These are phyloP conservation scores for Mimosa pudica DNA, from an alignment of 306 rosid species.

Conservation along the genomic window DNA sequence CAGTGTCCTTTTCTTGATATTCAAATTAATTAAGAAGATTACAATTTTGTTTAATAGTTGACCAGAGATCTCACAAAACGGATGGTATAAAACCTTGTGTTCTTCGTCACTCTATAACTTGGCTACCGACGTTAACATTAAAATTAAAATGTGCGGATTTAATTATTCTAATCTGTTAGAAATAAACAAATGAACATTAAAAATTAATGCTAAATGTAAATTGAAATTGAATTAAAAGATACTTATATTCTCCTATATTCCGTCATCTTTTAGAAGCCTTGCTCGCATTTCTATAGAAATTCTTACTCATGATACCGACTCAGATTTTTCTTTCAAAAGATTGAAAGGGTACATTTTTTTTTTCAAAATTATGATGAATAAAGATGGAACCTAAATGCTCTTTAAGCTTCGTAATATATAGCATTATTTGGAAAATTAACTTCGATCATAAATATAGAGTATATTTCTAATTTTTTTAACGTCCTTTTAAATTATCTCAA, in stretches of 20 bases:
- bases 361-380: not conserved
- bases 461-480: too few species aligned
- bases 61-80: not conserved
- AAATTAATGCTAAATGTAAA: not conserved
- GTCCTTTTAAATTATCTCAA: too few species aligned
- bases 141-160: not conserved
- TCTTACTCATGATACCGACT: too few species aligned
- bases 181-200: not conserved
- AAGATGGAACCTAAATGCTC: too few species aligned
- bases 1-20: not conserved
- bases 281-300: too few species aligned
- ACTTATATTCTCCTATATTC: not conserved
- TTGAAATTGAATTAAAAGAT: not conserved
- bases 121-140: too few species aligned
- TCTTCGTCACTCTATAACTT: not conserved
- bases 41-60: not conserved
- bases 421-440: too few species aligned
- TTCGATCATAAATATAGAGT: too few species aligned
- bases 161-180: not conserved
- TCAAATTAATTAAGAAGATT: not conserved
- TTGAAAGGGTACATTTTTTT: not conserved
- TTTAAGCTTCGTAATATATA: too few species aligned
- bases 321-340: too few species aligned
- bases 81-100: not conserved
- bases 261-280: too few species aligned